These are phyloP conservation scores for Mycena alexandri DNA, from an alignment of 768 basidiomycete species.

Conservation along the genomic window DNA sequence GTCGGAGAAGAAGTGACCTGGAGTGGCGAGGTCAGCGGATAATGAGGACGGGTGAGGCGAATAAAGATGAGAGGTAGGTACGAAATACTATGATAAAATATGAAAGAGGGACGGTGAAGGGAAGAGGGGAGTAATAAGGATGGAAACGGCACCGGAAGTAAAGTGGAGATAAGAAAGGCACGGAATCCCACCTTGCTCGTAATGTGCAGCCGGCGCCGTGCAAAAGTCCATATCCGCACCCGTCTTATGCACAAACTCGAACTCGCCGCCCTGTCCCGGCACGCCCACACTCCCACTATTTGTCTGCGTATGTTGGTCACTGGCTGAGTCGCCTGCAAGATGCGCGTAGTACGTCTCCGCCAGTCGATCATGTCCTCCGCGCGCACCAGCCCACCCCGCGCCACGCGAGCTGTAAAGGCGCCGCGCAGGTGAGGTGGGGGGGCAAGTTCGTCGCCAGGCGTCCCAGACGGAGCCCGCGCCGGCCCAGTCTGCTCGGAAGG, in stretches of 20 bases:
- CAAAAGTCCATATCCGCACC: conserved; percentile 86
- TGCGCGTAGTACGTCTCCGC: conserved; percentile 6
- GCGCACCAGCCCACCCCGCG: conserved; percentile 50
- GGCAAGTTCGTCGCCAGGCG: conserved; percentile 92
- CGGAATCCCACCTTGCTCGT: conserved; percentile 62
- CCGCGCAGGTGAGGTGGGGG: conserved; percentile 82
- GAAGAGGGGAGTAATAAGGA: too few relatives aligned
- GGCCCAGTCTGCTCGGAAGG: conserved; percentile 77
- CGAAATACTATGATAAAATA: too few relatives aligned
- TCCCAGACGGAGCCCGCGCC: conserved; percentile 93
- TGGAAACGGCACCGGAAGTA: neutral
- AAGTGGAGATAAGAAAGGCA: neutral
- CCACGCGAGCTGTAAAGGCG: conserved; percentile 86
- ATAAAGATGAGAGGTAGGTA: too few relatives aligned
- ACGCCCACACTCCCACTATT: neutral
- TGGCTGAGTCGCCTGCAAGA: too few relatives aligned
- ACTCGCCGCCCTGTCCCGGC: conserved; percentile 52
- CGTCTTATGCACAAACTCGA: conserved; percentile 71
- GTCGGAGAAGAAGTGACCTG: conserved; percentile 96
- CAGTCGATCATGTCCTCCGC: conserved; percentile 20
- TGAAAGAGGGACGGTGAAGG: too few relatives aligned
- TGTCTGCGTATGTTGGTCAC: neutral
- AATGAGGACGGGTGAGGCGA: too few relatives aligned
- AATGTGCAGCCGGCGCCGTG: conserved; percentile 82
- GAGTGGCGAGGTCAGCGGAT: neutral